Conservation (phyloP, 2,329 filamentous ascomycete genomes). For the Cryphonectria radicalis region DNA sequence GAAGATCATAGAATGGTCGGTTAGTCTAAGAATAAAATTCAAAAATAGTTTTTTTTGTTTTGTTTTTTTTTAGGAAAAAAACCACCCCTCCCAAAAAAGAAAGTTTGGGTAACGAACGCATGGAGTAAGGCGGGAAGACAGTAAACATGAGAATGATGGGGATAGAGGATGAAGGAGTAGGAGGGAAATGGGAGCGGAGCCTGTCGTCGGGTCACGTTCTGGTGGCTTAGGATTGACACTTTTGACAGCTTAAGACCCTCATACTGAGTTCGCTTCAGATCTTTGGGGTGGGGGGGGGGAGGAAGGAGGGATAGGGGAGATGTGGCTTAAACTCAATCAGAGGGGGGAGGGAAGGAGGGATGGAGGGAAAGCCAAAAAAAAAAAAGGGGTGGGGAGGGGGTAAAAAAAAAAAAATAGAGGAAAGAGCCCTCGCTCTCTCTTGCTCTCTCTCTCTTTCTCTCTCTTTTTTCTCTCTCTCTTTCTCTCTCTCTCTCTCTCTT, state of each 20-base stretch:
- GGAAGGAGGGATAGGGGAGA: conserved; percentile 8
- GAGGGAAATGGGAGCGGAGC: not conserved
- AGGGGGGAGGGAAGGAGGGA: not conserved
- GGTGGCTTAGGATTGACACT: conserved; percentile 4
- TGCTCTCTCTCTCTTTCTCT: too few species aligned
- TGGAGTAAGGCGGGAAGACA: not conserved
- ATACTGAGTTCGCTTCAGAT: conserved; percentile 1
- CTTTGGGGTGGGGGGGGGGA: not conserved
- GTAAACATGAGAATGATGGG: not conserved
- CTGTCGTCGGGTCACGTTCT: not conserved
- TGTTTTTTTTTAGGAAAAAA: too few species aligned
- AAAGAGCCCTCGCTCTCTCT: too few species aligned
- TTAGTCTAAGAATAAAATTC: not conserved
- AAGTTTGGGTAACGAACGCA: not conserved
- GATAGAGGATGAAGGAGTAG: not conserved
- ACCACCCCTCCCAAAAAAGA: not conserved
- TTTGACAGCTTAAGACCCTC: not conserved
- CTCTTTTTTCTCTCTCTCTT: not conserved
- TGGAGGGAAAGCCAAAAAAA: too few species aligned
- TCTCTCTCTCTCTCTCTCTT: too few species aligned
- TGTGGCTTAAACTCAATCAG: conserved; percentile 14
- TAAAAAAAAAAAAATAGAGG: too few species aligned
- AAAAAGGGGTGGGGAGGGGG: too few species aligned
- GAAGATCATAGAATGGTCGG: not conserved
- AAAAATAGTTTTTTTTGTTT: too few species aligned